Percentiles rank a stretch among this genome's conserved stretches.
Evolutionary conservation across 305 asterid species (phyloP).

Genomic region (Vinca major): DNA sequence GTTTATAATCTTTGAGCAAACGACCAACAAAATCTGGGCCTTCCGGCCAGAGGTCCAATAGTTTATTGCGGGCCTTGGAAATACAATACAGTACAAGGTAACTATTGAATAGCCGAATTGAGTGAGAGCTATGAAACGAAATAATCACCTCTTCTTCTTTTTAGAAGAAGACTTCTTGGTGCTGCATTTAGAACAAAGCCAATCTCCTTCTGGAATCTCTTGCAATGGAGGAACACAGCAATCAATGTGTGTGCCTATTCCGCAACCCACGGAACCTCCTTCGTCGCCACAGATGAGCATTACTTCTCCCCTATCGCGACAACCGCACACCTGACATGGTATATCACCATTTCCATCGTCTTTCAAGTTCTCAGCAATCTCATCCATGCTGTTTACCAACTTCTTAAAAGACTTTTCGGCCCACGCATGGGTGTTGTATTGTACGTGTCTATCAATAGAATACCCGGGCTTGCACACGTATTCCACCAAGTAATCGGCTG

Average conservation of each 20-base stretch:
- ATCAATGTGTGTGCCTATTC: constrained; percentile 45
- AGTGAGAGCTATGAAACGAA: too few species aligned
- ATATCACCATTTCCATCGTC: constrained; percentile 13
- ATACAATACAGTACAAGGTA: too few species aligned
- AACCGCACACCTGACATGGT: constrained; percentile 49
- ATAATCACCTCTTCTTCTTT: background rate
- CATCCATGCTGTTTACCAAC: constrained; percentile 31
- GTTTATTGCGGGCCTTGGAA: too few species aligned
- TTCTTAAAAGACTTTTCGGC: constrained; percentile 56
- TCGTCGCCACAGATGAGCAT: constrained; percentile 63
- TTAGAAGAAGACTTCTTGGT: constrained; percentile 2
- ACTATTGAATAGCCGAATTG: too few species aligned
- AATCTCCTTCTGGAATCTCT: constrained; percentile 50
- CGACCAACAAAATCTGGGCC: too few species aligned
- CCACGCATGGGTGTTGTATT: constrained; percentile 64
- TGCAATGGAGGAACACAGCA: constrained; percentile 64
- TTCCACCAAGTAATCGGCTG: constrained; percentile 78
- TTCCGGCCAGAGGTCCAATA: too few species aligned
- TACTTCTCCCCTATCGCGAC: constrained; percentile 47
- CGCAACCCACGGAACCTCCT: constrained; percentile 49
- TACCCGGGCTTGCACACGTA: constrained; percentile 81
- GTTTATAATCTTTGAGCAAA: too few species aligned
- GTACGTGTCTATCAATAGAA: constrained; percentile 66
- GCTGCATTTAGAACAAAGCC: constrained; percentile 47
- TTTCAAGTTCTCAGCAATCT: constrained; percentile 28